phyloP scores from a whole-genome alignment of 176 grass and related monocot genomes.

The Juncus effusus region DNA sequence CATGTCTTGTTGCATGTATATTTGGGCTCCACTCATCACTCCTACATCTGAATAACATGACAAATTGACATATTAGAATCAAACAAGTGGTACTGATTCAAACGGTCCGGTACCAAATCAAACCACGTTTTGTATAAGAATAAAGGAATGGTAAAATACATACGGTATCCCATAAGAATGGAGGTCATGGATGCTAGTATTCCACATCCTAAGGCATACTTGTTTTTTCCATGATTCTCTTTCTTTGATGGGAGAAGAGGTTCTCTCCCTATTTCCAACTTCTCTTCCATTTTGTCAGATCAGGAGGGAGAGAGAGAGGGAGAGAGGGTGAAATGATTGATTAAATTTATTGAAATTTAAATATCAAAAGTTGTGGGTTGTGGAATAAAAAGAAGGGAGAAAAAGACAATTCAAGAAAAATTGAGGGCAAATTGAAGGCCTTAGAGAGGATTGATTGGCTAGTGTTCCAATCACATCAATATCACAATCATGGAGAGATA shows the following conservation, averaged over 20 bases:
- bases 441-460: too few relatives aligned
- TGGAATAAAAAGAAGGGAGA: too few relatives aligned
- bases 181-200: conserved; percentile 82
- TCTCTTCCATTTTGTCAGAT: conserved; percentile 9
- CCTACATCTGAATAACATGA: conserved; percentile 31
- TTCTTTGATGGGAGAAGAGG: conserved; percentile 10
- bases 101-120: too few relatives aligned
- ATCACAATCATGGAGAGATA: too few relatives aligned
- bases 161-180: conserved; percentile 73
- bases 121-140: not conserved
- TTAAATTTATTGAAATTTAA: too few relatives aligned
- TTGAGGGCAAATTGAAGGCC: too few relatives aligned
- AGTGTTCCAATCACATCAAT: too few relatives aligned
- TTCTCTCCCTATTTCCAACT: conserved; percentile 20
- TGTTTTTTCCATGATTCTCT: conserved; percentile 29
- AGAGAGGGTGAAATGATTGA: too few relatives aligned
- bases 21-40: conserved; percentile 41
- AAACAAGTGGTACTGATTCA: not conserved
- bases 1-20: conserved; percentile 33
- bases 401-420: too few relatives aligned
- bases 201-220: conserved; percentile 60
- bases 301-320: not conserved
- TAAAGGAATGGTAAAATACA: not conserved
- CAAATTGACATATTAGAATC: not conserved
- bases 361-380: too few relatives aligned